Evolutionary conservation across 1,284 basidiomycete genomes (phyloP), one percentile per base, ranked within the genome.

Genomic region (Puccinia hordei): DNA sequence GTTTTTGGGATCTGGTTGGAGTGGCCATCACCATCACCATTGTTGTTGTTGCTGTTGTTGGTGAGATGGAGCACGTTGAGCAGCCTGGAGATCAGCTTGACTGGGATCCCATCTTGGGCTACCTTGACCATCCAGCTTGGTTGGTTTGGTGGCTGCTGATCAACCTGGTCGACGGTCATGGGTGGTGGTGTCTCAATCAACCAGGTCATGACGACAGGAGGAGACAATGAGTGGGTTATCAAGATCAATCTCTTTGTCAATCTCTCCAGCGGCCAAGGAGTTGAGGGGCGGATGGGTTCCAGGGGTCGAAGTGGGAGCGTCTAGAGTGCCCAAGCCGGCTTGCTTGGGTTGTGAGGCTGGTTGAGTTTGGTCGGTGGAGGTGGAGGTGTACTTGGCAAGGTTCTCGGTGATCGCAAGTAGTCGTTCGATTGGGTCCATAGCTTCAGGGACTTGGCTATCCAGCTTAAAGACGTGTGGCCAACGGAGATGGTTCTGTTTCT

Each of bases 161-260:
- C n/a, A n/a, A n/a, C n/a, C 53, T 2, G 30, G 15, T 35, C 27
- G 57, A 17, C 15, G 15, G 41, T 72, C 41, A 49, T 10, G 24
- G 27, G 38, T 49, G n/a, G n/a, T n/a, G n/a, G n/a, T 13, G 41
- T 46, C 22, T 27, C 27, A 15, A 35, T 15, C 41, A 77, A 41
- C 74, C 74, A 77, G 17, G 61, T 77, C 33, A 77, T 61, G 22
- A 66, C 44, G n/a, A 63, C 63, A 19, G 63, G 63, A 33, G 66
- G 27, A n/a, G 27, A 30, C 66, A 30, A 66, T 65, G 22, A 38
- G 38, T 55, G 66, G 38, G 35, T 77, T 55, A 9, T 27, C 74
- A 2, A 59, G n/a, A 35, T 77, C 74, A 27, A 77, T 77, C 51
- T 77, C 74, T 27, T 77, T 49, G 61, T 77, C 74, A 41, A 77